Base-by-base conservation (phyloP, 768 basidiomycete genomes). In the Lentinula detonsa region DNA sequence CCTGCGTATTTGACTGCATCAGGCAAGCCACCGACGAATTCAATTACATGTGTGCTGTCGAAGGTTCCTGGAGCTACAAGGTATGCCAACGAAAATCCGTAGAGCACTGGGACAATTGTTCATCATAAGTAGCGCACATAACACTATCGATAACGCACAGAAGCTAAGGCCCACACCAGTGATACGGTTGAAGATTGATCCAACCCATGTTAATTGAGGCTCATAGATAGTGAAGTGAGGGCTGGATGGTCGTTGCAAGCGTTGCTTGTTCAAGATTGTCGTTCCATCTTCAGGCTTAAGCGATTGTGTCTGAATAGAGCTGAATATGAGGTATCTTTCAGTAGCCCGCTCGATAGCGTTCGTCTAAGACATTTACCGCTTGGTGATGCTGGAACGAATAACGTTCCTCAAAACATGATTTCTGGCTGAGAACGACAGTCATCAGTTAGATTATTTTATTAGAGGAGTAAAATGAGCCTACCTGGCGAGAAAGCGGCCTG, bases 161-260 rank as follows among this genome's bases (percentile, higher is more conserved):
- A 81, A 85, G 62, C 90, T 89, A 53, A 99, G 82, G 9, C 79
- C 91, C 7, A 74, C 82, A 62, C 96, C 97, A 10, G 94, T 90
- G n/a, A 82, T 73, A 72, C 97, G 90, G 76, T 98, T 88, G 43
- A 82, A 85, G 67, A 96, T 93, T 16, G 94, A 97, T 4, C 75
- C 81, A 59, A 91, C 13, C 92, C 93, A 96, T 39, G 96, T 98
- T 51, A 98, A 74, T 75, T 98, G 93, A 1, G 90, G 91, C 70
- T 95, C 89, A 77, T 99, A 99, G 75, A 99, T 98, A 60, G 94
- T 94, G 71, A 94, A 90, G 73, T 98, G 95, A 8, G 97, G 97
- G 68, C 90, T 91, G 63, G 83, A 90, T 16, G 97, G 96, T n/a
- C 97, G 89, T 53, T 79, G 78, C 54, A 92, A 75, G 65, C 97